These are phyloP conservation scores for Coniella vitis DNA, from an alignment of 2,329 filamentous ascomycete genomes.

Conservation along the genomic window DNA sequence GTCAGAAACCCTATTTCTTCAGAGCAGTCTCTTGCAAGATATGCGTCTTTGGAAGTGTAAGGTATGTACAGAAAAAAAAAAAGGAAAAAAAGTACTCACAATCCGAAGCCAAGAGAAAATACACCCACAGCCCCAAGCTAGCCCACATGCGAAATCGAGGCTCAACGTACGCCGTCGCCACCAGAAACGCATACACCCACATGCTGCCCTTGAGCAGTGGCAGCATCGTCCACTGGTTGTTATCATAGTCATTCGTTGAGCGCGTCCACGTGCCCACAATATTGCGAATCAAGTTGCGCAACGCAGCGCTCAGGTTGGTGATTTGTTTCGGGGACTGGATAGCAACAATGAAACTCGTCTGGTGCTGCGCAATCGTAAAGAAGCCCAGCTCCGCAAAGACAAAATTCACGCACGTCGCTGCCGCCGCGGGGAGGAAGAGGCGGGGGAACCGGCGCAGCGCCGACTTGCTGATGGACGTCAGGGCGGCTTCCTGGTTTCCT, in stretches of 20 bases:
- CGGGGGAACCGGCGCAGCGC: conserved; percentile 52
- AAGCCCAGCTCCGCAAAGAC: conserved; percentile 45
- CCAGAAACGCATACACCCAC: conserved; percentile 45
- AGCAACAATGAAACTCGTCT: conserved; percentile 54
- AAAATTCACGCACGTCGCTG: conserved; percentile 50
- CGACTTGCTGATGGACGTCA: conserved; percentile 47
- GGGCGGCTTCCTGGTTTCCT: conserved; percentile 46
- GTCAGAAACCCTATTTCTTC: too few relatives aligned
- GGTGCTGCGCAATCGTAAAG: conserved; percentile 47
- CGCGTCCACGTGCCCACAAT: conserved; percentile 45
- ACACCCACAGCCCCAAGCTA: conserved; percentile 40
- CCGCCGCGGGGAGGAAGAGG: conserved; percentile 49
- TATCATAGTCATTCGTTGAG: conserved; percentile 45
- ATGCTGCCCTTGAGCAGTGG: conserved; percentile 49
- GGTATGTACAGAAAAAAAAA: background rate
- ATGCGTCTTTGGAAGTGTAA: background rate
- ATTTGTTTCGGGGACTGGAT: conserved; percentile 38
- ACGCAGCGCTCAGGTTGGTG: conserved; percentile 31
- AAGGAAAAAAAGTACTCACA: conserved; percentile 21
- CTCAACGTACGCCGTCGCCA: conserved; percentile 43
- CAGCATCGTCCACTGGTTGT: conserved; percentile 51
- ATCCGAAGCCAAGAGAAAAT: conserved; percentile 36
- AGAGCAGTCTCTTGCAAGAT: too few relatives aligned
- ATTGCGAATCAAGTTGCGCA: conserved; percentile 37
- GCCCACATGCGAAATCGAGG: conserved; percentile 42